Evolutionary conservation across 23 red algal genomes (phyloP).

Genomic region (Agarophyton chilense): DNA sequence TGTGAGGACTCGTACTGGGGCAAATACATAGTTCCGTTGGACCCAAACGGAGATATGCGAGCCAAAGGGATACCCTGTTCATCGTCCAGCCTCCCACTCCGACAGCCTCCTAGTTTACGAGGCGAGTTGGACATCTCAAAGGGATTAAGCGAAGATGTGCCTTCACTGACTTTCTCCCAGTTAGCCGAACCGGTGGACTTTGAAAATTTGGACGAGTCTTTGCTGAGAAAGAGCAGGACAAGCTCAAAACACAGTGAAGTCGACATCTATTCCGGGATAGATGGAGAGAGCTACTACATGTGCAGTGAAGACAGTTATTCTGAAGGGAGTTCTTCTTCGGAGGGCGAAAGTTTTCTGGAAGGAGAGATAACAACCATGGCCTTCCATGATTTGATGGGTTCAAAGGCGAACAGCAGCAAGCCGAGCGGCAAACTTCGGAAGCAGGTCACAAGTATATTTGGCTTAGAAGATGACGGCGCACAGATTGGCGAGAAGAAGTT

Average conservation of each 20-base stretch:
- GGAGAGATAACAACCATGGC: neutral
- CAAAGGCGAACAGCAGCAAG: neutral
- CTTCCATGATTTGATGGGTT: neutral
- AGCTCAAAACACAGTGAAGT: conserved; percentile 25
- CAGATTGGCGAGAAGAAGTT: conserved; percentile 50
- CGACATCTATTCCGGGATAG: neutral
- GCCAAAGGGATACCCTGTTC: neutral
- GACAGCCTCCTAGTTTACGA: neutral
- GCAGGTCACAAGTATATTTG: neutral
- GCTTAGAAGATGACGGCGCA: neutral
- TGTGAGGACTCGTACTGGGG: neutral
- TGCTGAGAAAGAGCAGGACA: neutral
- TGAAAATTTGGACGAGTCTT: conserved; percentile 7
- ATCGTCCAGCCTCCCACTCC: neutral
- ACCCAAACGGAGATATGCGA: neutral
- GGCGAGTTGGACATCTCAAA: neutral
- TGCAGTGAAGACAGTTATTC: neutral
- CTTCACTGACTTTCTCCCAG: conserved; percentile 23
- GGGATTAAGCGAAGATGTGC: neutral
- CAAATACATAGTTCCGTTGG: neutral
- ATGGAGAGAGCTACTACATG: neutral
- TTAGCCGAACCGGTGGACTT: neutral
- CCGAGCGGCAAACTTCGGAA: neutral
- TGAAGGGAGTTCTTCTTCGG: neutral
- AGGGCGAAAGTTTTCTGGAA: neutral